These are phyloP conservation scores for Nakaseomyces delphensis DNA, from an alignment of 1,139 yeast genomes.

Conservation along the genomic window DNA sequence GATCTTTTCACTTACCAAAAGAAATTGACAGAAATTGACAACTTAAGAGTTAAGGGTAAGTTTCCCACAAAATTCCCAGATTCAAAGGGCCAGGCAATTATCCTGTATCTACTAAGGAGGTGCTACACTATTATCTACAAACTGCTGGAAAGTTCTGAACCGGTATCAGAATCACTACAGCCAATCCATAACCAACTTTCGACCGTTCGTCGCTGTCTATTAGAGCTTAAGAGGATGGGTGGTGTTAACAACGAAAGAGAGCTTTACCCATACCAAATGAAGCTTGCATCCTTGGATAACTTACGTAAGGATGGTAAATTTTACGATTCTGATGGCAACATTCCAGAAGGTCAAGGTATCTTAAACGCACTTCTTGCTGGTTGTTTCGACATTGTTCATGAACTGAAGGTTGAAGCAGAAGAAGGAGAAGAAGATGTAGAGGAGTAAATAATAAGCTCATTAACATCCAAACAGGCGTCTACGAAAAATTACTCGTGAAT, in stretches of 20 bases:
- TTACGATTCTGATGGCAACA: conserved; percentile 64
- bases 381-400: conserved; percentile 88
- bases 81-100: conserved; percentile 51
- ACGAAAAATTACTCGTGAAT: conserved; percentile 5
- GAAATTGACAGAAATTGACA: conserved; percentile 63
- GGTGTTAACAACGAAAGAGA: conserved; percentile 83
- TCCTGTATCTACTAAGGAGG: conserved; percentile 73
- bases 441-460: conserved; percentile 29
- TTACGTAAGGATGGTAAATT: conserved; percentile 85
- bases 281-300: conserved; percentile 81
- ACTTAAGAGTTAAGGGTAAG: conserved; percentile 49
- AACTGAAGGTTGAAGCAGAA: conserved; percentile 78
- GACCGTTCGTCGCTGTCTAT: conserved; percentile 79
- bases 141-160: conserved; percentile 83
- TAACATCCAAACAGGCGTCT: conserved; percentile 1
- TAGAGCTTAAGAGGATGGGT: conserved; percentile 86
- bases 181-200: conserved; percentile 88
- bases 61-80: conserved; percentile 35
- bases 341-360: conserved; percentile 96
- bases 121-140: conserved; percentile 86
- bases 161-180: conserved; percentile 85
- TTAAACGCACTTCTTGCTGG: conserved; percentile 83
- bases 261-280: conserved; percentile 90
- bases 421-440: conserved; percentile 45
- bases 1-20: conserved; percentile 80